phyloP scores from a whole-genome alignment of 768 basidiomycete species.

The Podaxis sp. region DNA sequence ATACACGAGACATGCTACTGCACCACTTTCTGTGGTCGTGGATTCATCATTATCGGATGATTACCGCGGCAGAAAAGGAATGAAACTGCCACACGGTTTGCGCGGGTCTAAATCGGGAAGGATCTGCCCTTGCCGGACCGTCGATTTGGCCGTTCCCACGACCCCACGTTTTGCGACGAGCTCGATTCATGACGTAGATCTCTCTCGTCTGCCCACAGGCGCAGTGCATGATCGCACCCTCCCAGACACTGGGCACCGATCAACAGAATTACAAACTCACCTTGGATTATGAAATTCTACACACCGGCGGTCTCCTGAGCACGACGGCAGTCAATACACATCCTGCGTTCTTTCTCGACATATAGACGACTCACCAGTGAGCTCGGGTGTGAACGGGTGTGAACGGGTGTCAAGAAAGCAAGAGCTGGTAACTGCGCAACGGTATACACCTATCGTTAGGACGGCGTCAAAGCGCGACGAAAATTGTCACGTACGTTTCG shows the following conservation, averaged over 20 bases:
- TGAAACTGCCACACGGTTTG: slow-evolving; percentile 14
- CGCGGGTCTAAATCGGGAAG: slow-evolving; percentile 23
- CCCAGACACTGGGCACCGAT: not conserved
- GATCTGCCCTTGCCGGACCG: slow-evolving; percentile 26
- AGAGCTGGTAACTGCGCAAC: not conserved
- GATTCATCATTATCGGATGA: not conserved
- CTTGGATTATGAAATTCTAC: slow-evolving; percentile 6
- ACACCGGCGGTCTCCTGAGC: slow-evolving; percentile 2
- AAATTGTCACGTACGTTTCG: slow-evolving; percentile 14
- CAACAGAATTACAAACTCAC: not conserved
- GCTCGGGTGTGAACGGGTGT: slow-evolving; percentile 10
- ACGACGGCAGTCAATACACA: not conserved
- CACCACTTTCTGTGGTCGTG: not conserved
- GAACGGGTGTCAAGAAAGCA: slow-evolving; percentile 13
- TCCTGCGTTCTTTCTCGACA: not conserved
- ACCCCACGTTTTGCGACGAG: slow-evolving; percentile 44
- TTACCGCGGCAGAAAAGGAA: slow-evolving; percentile 6
- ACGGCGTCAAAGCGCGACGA: not conserved
- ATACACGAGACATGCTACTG: not conserved
- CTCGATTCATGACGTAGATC: slow-evolving; percentile 29
- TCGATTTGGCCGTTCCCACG: slow-evolving; percentile 25
- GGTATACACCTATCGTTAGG: slow-evolving; percentile 8
- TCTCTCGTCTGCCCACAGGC: slow-evolving; percentile 1
- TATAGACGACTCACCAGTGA: slow-evolving; percentile 19
- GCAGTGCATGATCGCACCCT: not conserved